Conservation (phyloP, 2,329 filamentous ascomycete genomes). For the Amesomyces nigricolor region DNA sequence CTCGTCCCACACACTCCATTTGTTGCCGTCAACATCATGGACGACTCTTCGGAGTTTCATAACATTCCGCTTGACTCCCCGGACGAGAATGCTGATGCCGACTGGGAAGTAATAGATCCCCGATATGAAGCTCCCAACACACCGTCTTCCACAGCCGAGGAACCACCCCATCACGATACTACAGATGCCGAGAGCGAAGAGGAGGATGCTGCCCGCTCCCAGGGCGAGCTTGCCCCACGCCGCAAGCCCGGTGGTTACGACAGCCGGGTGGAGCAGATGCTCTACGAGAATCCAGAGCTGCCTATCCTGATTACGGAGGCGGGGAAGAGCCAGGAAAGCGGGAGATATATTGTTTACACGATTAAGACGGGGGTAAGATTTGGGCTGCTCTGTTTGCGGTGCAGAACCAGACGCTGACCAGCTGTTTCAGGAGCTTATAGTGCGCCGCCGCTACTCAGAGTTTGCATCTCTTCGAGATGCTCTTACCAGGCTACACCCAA, state of each 20-base stretch:
- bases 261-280: constrained; percentile 92
- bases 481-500: constrained; percentile 86
- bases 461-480: constrained; percentile 88
- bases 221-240: constrained; percentile 45
- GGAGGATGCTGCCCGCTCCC: constrained; percentile 38
- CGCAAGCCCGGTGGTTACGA: constrained; percentile 83
- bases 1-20: not conserved
- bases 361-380: constrained; percentile 80
- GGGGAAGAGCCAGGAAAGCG: constrained; percentile 88
- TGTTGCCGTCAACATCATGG: constrained; percentile 3
- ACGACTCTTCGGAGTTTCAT: constrained; percentile 26
- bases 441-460: constrained; percentile 91
- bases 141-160: constrained; percentile 63
- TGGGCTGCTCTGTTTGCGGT: not conserved
- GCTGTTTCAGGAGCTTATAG: constrained; percentile 75
- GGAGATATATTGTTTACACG: constrained; percentile 93
- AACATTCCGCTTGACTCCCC: constrained; percentile 25
- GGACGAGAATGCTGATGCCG: constrained; percentile 38
- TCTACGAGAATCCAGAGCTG: constrained; percentile 88
- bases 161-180: constrained; percentile 45
- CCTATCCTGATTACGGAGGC: constrained; percentile 90
- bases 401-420: constrained; percentile 5
- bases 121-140: constrained; percentile 65
- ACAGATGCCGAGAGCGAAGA: constrained; percentile 45
- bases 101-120: constrained; percentile 45